Conservation (phyloP, 148 eudicot genomes). For the Vaccinium macrocarpon region DNA sequence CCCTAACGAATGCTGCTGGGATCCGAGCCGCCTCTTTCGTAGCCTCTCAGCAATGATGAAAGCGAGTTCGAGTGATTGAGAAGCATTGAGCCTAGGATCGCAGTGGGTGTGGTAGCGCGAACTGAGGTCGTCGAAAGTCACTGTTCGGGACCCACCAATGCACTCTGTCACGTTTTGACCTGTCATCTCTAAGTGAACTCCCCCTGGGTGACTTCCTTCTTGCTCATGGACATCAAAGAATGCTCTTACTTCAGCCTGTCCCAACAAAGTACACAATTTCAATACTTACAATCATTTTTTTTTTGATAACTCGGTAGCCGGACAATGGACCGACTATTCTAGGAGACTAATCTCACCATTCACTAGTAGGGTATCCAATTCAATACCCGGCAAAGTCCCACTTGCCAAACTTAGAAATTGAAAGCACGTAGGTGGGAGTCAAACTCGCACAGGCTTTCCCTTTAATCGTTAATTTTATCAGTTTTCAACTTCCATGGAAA, state of each 20-base stretch:
- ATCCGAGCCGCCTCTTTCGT: slow-evolving; percentile 45
- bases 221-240: slow-evolving; percentile 68
- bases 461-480: too few species aligned
- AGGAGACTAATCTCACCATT: too few species aligned
- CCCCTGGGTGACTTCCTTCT: slow-evolving; percentile 68
- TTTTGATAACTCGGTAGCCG: too few species aligned
- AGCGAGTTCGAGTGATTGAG: slow-evolving; percentile 57
- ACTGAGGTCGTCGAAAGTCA: slow-evolving; percentile 56
- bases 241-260: slow-evolving; percentile 60
- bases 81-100: slow-evolving; percentile 60
- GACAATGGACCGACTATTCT: too few species aligned
- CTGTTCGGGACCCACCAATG: slow-evolving; percentile 55
- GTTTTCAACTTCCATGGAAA: background rate
- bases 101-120: slow-evolving; percentile 68
- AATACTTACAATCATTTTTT: background rate
- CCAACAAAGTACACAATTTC: background rate
- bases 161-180: slow-evolving; percentile 68
- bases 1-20: slow-evolving; percentile 16
- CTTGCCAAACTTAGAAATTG: too few species aligned
- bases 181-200: slow-evolving; percentile 62
- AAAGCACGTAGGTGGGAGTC: too few species aligned
- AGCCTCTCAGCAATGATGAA: slow-evolving; percentile 58
- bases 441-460: too few species aligned
- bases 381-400: too few species aligned
- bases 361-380: too few species aligned